Base-by-base conservation (phyloP, 805 yeast genomes). In the Candida alai region DNA sequence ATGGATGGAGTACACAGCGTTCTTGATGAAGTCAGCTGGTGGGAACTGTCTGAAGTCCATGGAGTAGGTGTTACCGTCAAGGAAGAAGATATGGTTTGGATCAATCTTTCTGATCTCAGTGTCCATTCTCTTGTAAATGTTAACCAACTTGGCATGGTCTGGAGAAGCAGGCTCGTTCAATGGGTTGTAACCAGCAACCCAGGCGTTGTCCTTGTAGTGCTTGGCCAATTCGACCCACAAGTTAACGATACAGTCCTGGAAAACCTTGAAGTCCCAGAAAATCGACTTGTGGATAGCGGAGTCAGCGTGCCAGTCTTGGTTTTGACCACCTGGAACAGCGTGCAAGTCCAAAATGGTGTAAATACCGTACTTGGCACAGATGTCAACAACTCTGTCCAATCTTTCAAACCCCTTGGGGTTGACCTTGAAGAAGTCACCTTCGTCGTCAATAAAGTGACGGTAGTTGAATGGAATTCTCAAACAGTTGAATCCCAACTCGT, bases 121-220 rank as follows among this genome's bases (percentile, higher is more conserved):
- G 35, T 64, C 74, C 17, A 64, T 47, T 37, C 63, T 48, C 3
- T 39, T 41, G 42, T 73, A 73, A 42, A 60, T 70, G 8, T 47
- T 40, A 14, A 62, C 54, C 48, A 73, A 56, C 40, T 66, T 63
- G 19, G 51, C 31, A 40, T 70, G 74, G 32, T 68, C 61, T 2
- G 67, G 43, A 23, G 62, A 67, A 2, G 75, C 72, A 3, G 78
- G 78, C 48, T 73, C 78, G 48, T 73, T 73, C 50, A 73, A 53
- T 14, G 75, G 70, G 40, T 73, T 73, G 51, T 70, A 73, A n/a
- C 78, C 78, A 4, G 77, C 77, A 36, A 73, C 62, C 70, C 70
- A 70, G 13, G 53, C 47, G 45, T 73, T 71, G 35, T 61, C 68
- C 41, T 56, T 61, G 48, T 73, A 73, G 48, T 69, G 62, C 28